phyloP scores from a whole-genome alignment of 2,329 filamentous ascomycete genomes.

The Dactylonectria macrodidyma region DNA sequence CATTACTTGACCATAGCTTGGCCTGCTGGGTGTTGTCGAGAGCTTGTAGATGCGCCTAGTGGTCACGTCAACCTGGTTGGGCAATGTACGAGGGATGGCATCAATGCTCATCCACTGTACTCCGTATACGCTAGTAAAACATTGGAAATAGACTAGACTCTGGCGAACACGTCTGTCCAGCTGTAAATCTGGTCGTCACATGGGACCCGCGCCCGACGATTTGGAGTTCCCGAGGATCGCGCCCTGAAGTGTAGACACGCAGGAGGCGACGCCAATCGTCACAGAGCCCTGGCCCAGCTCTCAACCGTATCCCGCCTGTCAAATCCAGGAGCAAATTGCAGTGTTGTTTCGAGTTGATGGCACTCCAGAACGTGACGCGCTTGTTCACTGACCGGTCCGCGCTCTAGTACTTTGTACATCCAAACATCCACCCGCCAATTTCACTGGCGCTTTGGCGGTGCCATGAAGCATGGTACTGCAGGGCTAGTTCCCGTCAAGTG shows the following conservation, averaged over 20 bases:
- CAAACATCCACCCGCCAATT: constrained; percentile 26
- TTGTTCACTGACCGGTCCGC: constrained; percentile 27
- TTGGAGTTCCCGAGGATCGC: constrained; percentile 28
- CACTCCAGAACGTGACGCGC: constrained; percentile 17
- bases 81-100: constrained; percentile 15
- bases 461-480: constrained; percentile 11
- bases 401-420: constrained; percentile 12
- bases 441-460: constrained; percentile 20
- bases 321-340: constrained; percentile 32
- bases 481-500: constrained; percentile 30
- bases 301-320: constrained; percentile 13
- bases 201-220: constrained; percentile 21
- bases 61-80: constrained; percentile 8
- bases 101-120: background rate
- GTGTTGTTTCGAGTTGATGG: constrained; percentile 30
- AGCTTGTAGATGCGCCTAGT: background rate
- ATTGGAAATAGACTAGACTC: constrained; percentile 7
- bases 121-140: background rate
- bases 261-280: constrained; percentile 12
- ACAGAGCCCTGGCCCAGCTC: constrained; percentile 14
- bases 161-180: constrained; percentile 17
- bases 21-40: constrained; percentile 8
- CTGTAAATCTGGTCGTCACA: constrained; percentile 26
- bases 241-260: constrained; percentile 8
- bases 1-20: constrained; percentile 23